Base-by-base conservation (phyloP, 176 grass and related monocot genomes). In the Elaeis guineensis region DNA sequence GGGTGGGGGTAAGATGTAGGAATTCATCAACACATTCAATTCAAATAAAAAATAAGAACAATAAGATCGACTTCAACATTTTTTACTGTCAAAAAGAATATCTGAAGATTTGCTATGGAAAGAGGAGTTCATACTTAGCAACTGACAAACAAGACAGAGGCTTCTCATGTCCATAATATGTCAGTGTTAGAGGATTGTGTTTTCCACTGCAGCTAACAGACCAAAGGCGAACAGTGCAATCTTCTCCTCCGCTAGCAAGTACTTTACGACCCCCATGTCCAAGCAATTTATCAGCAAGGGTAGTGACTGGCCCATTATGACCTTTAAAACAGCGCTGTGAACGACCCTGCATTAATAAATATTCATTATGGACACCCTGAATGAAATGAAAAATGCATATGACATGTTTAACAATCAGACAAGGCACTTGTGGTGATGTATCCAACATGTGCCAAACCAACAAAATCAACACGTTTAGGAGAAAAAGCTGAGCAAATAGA, bases 221-320 rank as follows among this genome's bases (percentile, higher is more conserved):
- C 91, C 86, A 96, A 59, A 96, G 64, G 50, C 80, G 76, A 75
- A 96, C 58, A 9, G 83, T 85, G 67, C 83, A 96, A 75, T 96
- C 91, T 82, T 90, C 91, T 4, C 83, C 83, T 55, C 91, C 91
- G 75, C 86, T 96, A 51, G 86, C 83, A 65, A 96, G 86, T 35
- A 87, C 57, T 81, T 96, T 96, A 54, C 61, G 75, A 24, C 78
- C 80, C 69, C 72, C 66, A 35, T 84, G 69, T 6, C 73, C 78
- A 32, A 90, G 72, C 72, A 96, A 87, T 82, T 79, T 90, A 63
- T 96, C 91, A 72, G 72, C 32, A 53, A 96, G 62, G 66, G 83
- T 55, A 55, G 81, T 90, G 16, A 96, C 80, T 48, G 86, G 83
- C 17, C 66, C 83, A 52, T 61, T 85, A 61, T 96, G 91, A 65